A percentile compares a stretch with the other conserved stretches of the same genome.
Conservation (phyloP, 2,329 filamentous ascomycete genomes). For the Fusarium verrucosum region DNA sequence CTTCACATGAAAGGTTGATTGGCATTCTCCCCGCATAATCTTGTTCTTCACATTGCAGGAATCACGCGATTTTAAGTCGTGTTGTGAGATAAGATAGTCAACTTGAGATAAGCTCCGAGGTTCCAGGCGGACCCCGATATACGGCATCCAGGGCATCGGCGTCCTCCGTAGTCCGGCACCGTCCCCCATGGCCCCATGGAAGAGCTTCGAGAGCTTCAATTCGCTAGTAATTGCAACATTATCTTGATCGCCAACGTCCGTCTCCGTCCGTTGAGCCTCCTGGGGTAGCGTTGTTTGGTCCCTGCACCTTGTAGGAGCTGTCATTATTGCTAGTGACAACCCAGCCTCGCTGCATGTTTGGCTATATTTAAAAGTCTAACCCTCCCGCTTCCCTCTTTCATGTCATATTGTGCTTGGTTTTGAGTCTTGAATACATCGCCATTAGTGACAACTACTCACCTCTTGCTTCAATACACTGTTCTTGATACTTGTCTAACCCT, state of each 20-base stretch:
- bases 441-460: not conserved
- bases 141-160: conserved; percentile 39
- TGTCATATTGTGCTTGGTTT: not conserved
- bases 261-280: conserved; percentile 32
- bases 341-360: conserved; percentile 15
- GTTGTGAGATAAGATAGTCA: conserved; percentile 27
- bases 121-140: conserved; percentile 35
- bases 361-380: conserved; percentile 36
- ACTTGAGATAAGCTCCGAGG: conserved; percentile 22
- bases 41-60: conserved; percentile 7
- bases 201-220: conserved; percentile 30
- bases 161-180: conserved; percentile 42
- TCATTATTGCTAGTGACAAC: conserved; percentile 27
- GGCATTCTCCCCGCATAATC: not conserved
- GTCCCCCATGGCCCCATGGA: conserved; percentile 39
- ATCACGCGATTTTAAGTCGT: conserved; percentile 32
- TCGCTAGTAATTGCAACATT: conserved; percentile 23
- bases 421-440: not conserved
- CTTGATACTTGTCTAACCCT: conserved; percentile 11
- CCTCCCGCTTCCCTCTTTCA: conserved; percentile 4
- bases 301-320: conserved; percentile 6
- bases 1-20: not conserved
- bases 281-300: conserved; percentile 11
- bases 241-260: conserved; percentile 40
- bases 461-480: conserved; percentile 1